phyloP scores from a whole-genome alignment of 495 filamentous ascomycete species.

The Cenococcum geophilum region DNA sequence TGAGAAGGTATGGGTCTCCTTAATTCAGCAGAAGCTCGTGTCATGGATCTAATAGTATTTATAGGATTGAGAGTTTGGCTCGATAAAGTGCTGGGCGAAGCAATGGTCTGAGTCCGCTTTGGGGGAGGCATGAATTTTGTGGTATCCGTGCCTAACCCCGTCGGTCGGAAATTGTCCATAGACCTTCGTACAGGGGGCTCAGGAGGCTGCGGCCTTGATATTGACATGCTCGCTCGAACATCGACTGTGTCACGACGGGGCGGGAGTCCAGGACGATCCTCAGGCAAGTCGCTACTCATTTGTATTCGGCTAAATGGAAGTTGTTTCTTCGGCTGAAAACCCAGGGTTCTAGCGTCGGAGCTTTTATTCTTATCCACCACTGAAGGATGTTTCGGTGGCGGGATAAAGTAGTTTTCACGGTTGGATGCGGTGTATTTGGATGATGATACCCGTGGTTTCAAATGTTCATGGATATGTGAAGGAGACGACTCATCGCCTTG shows the following conservation, averaged over 20 bases:
- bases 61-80: conserved; percentile 12
- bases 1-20: conserved; percentile 12
- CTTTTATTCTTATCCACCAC: conserved; percentile 25
- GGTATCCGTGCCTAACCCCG: conserved; percentile 10
- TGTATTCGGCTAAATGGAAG: not conserved
- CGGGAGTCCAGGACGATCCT: conserved; percentile 57
- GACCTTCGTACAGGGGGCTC: conserved; percentile 28
- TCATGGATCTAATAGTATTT: conserved; percentile 9
- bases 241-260: conserved; percentile 42
- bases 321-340: conserved; percentile 11
- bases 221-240: conserved; percentile 22
- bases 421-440: conserved; percentile 7
- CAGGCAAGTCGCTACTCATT: conserved; percentile 38
- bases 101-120: conserved; percentile 27
- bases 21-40: conserved; percentile 23
- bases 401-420: conserved; percentile 40
- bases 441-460: conserved; percentile 11
- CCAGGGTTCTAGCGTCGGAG: conserved; percentile 10
- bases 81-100: not conserved
- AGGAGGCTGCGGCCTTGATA: conserved; percentile 14
- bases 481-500: conserved; percentile 34
- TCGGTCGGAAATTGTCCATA: conserved; percentile 24
- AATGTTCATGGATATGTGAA: conserved; percentile 14
- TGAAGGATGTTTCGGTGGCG: conserved; percentile 48
- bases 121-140: conserved; percentile 26